Conservation (phyloP, 495 filamentous ascomycete genomes). For the Penicillium arizonense region DNA sequence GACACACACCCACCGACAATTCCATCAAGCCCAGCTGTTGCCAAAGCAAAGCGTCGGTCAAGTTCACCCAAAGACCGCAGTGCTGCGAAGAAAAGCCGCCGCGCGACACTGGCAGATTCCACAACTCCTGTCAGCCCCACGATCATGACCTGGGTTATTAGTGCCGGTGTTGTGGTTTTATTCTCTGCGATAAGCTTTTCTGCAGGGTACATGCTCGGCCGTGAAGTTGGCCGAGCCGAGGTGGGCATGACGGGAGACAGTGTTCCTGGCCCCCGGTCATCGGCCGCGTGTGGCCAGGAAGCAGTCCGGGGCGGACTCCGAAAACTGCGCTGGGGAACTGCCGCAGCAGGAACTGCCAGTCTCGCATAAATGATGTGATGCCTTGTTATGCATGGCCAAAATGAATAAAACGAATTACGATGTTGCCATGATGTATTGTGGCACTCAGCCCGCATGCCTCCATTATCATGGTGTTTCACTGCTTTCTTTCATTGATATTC, state of each 20-base stretch:
- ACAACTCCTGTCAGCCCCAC: constrained; percentile 53
- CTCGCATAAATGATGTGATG: constrained; percentile 24
- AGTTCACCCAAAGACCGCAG: constrained; percentile 53
- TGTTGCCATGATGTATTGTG: neutral
- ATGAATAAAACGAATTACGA: constrained; percentile 3
- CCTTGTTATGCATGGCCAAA: neutral
- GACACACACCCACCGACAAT: constrained; percentile 22
- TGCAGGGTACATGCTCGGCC: constrained; percentile 86
- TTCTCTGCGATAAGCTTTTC: constrained; percentile 91
- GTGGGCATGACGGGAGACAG: constrained; percentile 38
- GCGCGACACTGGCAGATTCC: constrained; percentile 29
- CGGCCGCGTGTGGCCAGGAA: constrained; percentile 41
- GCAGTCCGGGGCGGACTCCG: constrained; percentile 42
- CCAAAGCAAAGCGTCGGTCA: constrained; percentile 52
- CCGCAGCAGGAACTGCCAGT: constrained; percentile 36
- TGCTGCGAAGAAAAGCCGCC: constrained; percentile 56
- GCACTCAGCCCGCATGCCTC: neutral
- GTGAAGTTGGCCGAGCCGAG: constrained; percentile 75
- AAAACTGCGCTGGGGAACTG: constrained; percentile 44
- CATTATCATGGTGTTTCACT: neutral
- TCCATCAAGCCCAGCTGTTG: constrained; percentile 19
- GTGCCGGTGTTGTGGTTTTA: constrained; percentile 87
- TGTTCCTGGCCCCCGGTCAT: constrained; percentile 30
- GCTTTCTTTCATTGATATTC: neutral
- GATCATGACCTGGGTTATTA: constrained; percentile 86